phyloP scores from a whole-genome alignment of 1,284 basidiomycete genomes.

The Gomphus bonarii region DNA sequence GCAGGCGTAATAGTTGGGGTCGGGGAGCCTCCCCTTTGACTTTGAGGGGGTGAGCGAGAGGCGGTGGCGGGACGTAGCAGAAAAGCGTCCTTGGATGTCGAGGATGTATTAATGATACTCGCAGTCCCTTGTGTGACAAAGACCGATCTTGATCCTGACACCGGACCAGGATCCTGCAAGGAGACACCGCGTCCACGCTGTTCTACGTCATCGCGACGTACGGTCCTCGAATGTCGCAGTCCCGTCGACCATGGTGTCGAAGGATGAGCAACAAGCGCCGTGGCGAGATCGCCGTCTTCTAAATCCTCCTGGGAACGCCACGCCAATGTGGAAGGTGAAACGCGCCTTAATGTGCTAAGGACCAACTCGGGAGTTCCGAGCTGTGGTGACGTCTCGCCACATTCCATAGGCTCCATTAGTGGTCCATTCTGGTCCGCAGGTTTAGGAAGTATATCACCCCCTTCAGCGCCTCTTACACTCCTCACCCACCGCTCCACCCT shows the following conservation, averaged over 20 bases:
- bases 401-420: neutral
- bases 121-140: no score
- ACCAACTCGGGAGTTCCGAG: neutral
- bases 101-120: neutral
- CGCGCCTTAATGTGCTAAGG: neutral
- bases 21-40: neutral
- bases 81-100: neutral
- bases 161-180: neutral
- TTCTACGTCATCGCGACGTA: neutral
- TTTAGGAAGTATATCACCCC: neutral
- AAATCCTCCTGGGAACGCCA: neutral
- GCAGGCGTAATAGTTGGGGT: neutral
- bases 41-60: neutral
- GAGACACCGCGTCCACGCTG: neutral
- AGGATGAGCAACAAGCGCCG: neutral
- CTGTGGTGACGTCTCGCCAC: neutral
- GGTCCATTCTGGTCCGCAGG: neutral
- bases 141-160: neutral
- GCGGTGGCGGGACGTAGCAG: neutral
- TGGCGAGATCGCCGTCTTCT: neutral
- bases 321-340: neutral
- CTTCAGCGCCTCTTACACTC: slow-evolving; percentile 8
- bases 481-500: slow-evolving; percentile 4
- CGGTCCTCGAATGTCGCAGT: neutral
- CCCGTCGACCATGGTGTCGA: neutral